phyloP scores from a whole-genome alignment of 169 alveolate species.

The Plasmodium berghei region DNA sequence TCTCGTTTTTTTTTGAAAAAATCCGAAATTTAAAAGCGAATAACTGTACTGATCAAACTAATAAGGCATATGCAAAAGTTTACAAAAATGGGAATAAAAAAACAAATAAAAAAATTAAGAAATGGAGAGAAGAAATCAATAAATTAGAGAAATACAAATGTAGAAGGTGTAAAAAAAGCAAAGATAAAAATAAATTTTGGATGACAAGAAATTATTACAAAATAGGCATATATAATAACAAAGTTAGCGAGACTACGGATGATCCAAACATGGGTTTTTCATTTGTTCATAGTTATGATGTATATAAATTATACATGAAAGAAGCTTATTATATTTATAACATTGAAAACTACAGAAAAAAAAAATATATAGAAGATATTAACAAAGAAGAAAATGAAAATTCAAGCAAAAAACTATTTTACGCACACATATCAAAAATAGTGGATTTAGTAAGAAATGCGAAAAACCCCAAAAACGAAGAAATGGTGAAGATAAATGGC shows the following conservation, averaged over 20 bases:
- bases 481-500: background rate
- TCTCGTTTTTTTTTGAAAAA: too few species aligned
- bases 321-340: slow-evolving; percentile 38
- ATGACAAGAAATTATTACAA: background rate
- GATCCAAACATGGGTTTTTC: slow-evolving; percentile 8
- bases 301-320: slow-evolving; percentile 22
- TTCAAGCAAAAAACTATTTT: slow-evolving; percentile 28
- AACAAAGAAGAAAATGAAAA: slow-evolving; percentile 55
- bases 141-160: background rate
- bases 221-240: background rate
- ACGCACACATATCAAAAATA: slow-evolving; percentile 34
- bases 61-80: background rate
- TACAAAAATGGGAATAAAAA: too few species aligned
- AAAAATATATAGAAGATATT: slow-evolving; percentile 13
- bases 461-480: background rate
- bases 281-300: slow-evolving; percentile 34
- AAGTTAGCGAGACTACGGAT: background rate
- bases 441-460: slow-evolving; percentile 10
- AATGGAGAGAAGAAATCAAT: background rate
- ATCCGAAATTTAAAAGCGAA: too few species aligned
- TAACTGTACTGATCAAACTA: too few species aligned
- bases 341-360: slow-evolving; percentile 52
- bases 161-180: background rate
- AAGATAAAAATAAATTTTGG: background rate
- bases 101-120: too few species aligned